Percentiles rank a stretch among this genome's conserved stretches.
Evolutionary conservation across 176 grass and related monocot species (phyloP).

Genomic region (Oryza meridionalis): DNA sequence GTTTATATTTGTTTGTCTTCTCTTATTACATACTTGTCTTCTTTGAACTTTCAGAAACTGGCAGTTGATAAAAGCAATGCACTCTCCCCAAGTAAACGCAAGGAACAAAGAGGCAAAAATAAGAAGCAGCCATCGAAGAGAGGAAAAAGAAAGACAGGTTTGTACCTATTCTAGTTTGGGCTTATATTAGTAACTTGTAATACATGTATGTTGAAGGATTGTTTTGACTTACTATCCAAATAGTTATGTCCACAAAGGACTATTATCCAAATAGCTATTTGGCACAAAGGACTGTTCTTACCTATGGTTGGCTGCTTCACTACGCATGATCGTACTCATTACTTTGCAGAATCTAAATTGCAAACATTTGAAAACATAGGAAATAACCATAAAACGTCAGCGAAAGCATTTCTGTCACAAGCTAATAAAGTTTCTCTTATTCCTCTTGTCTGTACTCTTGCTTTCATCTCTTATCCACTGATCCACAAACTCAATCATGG

Average conservation of each 20-base stretch:
- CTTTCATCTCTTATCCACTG: background rate
- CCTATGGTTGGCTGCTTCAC: background rate
- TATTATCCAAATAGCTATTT: slow-evolving; percentile 33
- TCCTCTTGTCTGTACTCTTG: background rate
- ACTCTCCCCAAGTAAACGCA: slow-evolving; percentile 36
- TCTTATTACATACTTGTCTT: slow-evolving; percentile 13
- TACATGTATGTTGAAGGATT: slow-evolving; percentile 18
- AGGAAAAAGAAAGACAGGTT: slow-evolving; percentile 56
- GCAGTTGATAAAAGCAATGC: slow-evolving; percentile 27
- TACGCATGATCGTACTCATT: background rate
- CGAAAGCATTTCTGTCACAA: background rate
- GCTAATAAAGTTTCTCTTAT: background rate
- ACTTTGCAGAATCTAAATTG: background rate
- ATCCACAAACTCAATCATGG: background rate
- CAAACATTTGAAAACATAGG: slow-evolving; percentile 9
- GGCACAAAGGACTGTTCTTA: slow-evolving; percentile 28
- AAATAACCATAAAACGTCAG: background rate
- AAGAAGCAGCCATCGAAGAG: slow-evolving; percentile 47
- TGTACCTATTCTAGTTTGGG: slow-evolving; percentile 34
- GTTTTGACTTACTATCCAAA: background rate
- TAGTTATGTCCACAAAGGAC: slow-evolving; percentile 31
- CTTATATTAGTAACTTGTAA: slow-evolving; percentile 23
- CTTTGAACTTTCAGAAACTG: slow-evolving; percentile 46
- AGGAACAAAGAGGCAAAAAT: slow-evolving; percentile 46
- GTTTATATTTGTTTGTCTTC: slow-evolving; percentile 16